Evolutionary conservation across 2,329 filamentous ascomycete genomes (phyloP).

Genomic region (Penicillium decumbens): DNA sequence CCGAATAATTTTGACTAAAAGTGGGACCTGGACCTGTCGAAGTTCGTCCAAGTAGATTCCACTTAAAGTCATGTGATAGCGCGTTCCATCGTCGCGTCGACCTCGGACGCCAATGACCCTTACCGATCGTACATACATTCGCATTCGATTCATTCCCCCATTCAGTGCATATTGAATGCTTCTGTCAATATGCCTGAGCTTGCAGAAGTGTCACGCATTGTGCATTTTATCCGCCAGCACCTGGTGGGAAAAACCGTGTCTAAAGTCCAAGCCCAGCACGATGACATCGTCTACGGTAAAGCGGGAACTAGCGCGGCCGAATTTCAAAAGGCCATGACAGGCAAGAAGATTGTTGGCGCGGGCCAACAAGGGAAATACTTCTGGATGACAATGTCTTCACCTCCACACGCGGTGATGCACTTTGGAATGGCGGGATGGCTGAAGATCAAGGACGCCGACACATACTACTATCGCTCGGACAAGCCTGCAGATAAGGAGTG

Average conservation of each 20-base stretch:
- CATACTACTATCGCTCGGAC: slow-evolving; percentile 70
- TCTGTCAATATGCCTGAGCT: slow-evolving; percentile 44
- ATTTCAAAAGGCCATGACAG: slow-evolving; percentile 68
- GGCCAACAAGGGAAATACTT: slow-evolving; percentile 97
- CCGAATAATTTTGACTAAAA: too few relatives aligned
- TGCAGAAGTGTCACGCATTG: slow-evolving; percentile 70
- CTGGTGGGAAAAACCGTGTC: slow-evolving; percentile 78
- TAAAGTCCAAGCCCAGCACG: slow-evolving; percentile 67
- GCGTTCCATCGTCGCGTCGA: slow-evolving; percentile 17
- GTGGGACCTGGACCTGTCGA: too few relatives aligned
- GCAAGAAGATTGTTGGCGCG: slow-evolving; percentile 66
- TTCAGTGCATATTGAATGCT: background rate
- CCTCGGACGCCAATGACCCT: background rate
- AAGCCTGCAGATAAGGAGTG: slow-evolving; percentile 60
- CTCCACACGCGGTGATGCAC: slow-evolving; percentile 86
- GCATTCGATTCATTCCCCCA: background rate
- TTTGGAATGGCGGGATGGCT: slow-evolving; percentile 80
- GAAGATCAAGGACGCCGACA: slow-evolving; percentile 73
- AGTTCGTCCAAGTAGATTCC: background rate
- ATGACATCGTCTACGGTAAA: slow-evolving; percentile 85
- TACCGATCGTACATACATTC: slow-evolving; percentile 3
- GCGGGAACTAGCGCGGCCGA: slow-evolving; percentile 72
- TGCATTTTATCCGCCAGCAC: slow-evolving; percentile 76
- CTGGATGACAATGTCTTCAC: slow-evolving; percentile 72
- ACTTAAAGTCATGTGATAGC: slow-evolving; percentile 26